These are phyloP conservation scores for Peribolospora baueri DNA, from an alignment of 768 basidiomycete genomes.

Conservation along the genomic window DNA sequence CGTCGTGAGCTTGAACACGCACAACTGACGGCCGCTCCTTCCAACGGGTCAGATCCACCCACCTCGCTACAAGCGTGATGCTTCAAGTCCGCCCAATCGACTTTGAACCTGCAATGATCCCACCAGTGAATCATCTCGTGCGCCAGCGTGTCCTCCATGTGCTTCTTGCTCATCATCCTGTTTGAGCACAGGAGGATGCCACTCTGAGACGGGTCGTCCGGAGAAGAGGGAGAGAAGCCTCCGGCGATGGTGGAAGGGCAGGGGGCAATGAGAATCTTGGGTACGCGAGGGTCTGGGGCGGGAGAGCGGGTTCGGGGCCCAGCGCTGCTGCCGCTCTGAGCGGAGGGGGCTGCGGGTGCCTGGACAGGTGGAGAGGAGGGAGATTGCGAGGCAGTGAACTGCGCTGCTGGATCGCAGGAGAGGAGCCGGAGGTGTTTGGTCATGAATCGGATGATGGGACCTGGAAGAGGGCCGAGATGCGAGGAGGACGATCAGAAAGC, in stretches of 20 bases:
- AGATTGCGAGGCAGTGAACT: too few species aligned
- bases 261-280: conserved; percentile 51
- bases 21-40: background rate
- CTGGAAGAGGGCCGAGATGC: conserved; percentile 21
- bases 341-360: too few species aligned
- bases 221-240: conserved; percentile 43
- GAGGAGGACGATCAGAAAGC: background rate
- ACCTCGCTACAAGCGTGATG: conserved; percentile 98
- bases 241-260: conserved; percentile 52
- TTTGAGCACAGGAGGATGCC: conserved; percentile 69
- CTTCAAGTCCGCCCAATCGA: conserved; percentile 67
- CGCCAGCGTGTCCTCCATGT: conserved; percentile 77
- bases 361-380: too few species aligned
- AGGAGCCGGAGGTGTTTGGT: conserved; percentile 56
- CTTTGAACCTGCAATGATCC: conserved; percentile 82
- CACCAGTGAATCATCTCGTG: conserved; percentile 92
- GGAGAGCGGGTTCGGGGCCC: conserved; percentile 22
- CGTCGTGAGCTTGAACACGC: background rate
- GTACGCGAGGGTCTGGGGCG: conserved; percentile 40
- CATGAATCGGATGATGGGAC: conserved; percentile 73
- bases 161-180: conserved; percentile 48
- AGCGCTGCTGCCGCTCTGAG: background rate
- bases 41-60: conserved; percentile 13
- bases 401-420: conserved; percentile 3
- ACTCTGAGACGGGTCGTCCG: conserved; percentile 23